These are phyloP conservation scores for Wickerhamiella brachini DNA, from an alignment of 805 yeast genomes.

Conservation along the genomic window DNA sequence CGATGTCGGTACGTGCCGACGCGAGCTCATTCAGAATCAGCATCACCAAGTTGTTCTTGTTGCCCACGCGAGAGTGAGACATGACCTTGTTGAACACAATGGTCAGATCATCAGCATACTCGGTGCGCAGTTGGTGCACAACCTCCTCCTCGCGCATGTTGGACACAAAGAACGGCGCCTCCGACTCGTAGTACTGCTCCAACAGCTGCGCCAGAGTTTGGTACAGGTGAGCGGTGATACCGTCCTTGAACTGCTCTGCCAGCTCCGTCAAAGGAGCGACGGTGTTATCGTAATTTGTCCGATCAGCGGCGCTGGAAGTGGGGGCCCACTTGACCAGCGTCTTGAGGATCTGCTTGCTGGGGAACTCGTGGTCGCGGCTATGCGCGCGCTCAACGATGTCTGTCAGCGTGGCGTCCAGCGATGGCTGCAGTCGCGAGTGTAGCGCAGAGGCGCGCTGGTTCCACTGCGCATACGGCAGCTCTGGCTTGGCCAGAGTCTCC, in stretches of 20 bases:
- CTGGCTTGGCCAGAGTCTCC: conserved; percentile 59
- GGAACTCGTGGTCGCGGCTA: conserved; percentile 71
- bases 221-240: conserved; percentile 76
- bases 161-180: conserved; percentile 51
- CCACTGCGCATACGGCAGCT: conserved; percentile 93
- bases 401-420: conserved; percentile 54
- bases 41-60: conserved; percentile 78
- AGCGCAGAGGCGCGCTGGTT: conserved; percentile 68
- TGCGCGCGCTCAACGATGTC: conserved; percentile 52
- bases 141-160: conserved; percentile 68
- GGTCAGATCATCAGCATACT: conserved; percentile 58
- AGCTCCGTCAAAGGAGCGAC: conserved; percentile 64
- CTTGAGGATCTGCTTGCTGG: conserved; percentile 72
- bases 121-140: conserved; percentile 74
- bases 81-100: conserved; percentile 61
- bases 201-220: conserved; percentile 55
- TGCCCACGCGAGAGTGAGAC: conserved; percentile 86
- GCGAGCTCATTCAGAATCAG: conserved; percentile 77
- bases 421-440: conserved; percentile 75
- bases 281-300: conserved; percentile 36
- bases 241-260: conserved; percentile 55
- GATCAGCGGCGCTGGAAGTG: conserved; percentile 32
- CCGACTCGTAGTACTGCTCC: conserved; percentile 62
- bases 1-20: conserved; percentile 58
- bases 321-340: conserved; percentile 54